Evolutionary conservation across 2,329 filamentous ascomycete genomes (phyloP), one percentile per base, ranked within the genome.

Genomic region (Apiospora arundinis): DNA sequence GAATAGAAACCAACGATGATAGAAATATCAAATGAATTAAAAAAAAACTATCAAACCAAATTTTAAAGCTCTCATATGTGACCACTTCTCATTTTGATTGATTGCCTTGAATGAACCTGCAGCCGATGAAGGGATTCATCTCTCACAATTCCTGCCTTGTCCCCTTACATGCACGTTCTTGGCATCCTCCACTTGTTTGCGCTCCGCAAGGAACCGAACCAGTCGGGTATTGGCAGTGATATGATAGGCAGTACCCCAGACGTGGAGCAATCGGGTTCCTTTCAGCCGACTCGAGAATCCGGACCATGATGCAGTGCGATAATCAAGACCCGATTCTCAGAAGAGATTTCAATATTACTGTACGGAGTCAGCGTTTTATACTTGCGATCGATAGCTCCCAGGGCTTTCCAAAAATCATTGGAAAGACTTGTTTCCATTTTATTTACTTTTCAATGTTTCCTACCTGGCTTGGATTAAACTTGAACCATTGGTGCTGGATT

Each of bases 1-100:
- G 65, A 46, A 28, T 67, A 67, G 23, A 67, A 18, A 16, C 44
- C 65, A 67, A 67, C 23, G n/a, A 46, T 2, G 65, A 28, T 46
- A 28, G 25, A 67, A 67, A 67, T 8, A 23, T 40, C 28, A 12
- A 67, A 45, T n/a, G 40, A 66, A 40, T 23, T n/a, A n/a, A 66
- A 45, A 67, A 28, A 67, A 67, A 67, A 45, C 21, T 2, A 16
- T 63, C 21, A 40, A 40, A 63, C 21, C 7, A 9, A n/a, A n/a
- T n/a, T 63, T 1, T 12, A 4, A n/a, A 18, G 21, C 7, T 32
- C 8, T 60, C 32, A 1, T 6, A 3, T 60, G 52, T 37, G 52
- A 60, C 25, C 2, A 32, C 8, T 37, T 32, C 32, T 32, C 6
- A 32, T 32, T 32, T 32, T 32, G 6, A 32, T 6, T 32, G 32